Evolutionary conservation across 495 filamentous ascomycete species (phyloP).

Genomic region (Platismatia glauca): DNA sequence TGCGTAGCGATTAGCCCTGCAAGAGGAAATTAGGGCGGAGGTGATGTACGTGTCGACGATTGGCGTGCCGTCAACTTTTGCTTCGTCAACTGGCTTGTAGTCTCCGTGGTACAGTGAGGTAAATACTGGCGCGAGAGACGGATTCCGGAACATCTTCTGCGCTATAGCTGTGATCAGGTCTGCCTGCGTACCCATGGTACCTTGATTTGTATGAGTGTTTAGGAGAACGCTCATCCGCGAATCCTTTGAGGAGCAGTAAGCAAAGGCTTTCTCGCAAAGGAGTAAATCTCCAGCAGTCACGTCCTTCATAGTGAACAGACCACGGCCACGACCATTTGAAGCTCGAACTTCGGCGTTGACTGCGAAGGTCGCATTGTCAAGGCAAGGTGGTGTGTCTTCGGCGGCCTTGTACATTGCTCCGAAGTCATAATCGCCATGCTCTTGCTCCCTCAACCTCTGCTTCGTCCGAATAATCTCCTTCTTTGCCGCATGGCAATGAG

Average conservation of each 20-base stretch:
- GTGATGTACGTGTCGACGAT: conserved; percentile 43
- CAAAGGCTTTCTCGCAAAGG: conserved; percentile 49
- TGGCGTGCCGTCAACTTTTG: conserved; percentile 36
- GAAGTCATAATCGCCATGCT: conserved; percentile 37
- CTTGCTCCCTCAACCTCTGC: conserved; percentile 29
- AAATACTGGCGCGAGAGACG: conserved; percentile 34
- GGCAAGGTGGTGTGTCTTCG: conserved; percentile 27
- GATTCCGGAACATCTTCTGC: conserved; percentile 44
- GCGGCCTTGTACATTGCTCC: conserved; percentile 31
- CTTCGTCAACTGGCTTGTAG: conserved; percentile 26
- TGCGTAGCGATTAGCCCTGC: conserved; percentile 14
- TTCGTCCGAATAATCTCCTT: conserved; percentile 26
- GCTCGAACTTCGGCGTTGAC: too few species aligned
- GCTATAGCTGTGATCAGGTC: conserved; percentile 35
- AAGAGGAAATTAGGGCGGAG: too few species aligned
- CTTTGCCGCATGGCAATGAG: too few species aligned
- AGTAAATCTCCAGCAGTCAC: conserved; percentile 45
- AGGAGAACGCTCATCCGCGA: conserved; percentile 28
- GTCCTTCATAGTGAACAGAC: conserved; percentile 39
- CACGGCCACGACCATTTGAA: conserved; percentile 31
- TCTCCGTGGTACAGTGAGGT: conserved; percentile 38
- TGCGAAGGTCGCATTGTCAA: conserved; percentile 43
- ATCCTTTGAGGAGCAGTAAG: conserved; percentile 22
- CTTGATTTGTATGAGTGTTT: conserved; percentile 27
- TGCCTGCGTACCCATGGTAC: conserved; percentile 30